Evolutionary conservation across 192 early-diverging fungal species (phyloP).

Genomic region (Linnemannia elongata): DNA sequence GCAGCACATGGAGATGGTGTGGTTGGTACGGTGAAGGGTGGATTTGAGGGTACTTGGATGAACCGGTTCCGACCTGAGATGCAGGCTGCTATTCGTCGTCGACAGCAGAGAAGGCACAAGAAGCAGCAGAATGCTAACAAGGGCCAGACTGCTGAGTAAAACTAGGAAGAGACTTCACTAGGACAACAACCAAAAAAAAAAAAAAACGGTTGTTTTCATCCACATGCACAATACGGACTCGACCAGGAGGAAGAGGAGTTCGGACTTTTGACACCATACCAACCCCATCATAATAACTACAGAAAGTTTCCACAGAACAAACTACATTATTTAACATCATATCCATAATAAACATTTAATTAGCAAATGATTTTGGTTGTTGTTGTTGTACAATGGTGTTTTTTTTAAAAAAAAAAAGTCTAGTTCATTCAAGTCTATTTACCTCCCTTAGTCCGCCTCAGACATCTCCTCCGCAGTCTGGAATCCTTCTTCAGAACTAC

Average conservation of each 20-base stretch:
- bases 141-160: neutral
- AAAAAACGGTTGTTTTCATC: too few species aligned
- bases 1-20: conserved; percentile 48
- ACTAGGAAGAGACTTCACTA: neutral
- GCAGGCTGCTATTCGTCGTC: conserved; percentile 29
- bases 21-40: conserved; percentile 34
- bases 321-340: neutral
- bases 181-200: too few species aligned
- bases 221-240: too few species aligned
- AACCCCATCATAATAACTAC: neutral
- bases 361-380: neutral
- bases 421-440: neutral
- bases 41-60: conserved; percentile 55
- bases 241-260: too few species aligned
- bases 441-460: neutral
- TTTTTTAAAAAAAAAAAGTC: neutral
- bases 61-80: conserved; percentile 38
- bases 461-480: neutral
- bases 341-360: neutral
- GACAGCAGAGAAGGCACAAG: conserved; percentile 27
- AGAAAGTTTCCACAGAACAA: neutral
- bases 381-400: neutral
- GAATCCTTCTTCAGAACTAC: too few species aligned
- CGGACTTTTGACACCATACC: neutral
- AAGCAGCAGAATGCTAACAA: conserved; percentile 15